Evolutionary conservation across 202 grass and related monocot genomes (phyloP), one percentile per base, ranked within the genome.

Genomic region (Tripidium arundinaceum): DNA sequence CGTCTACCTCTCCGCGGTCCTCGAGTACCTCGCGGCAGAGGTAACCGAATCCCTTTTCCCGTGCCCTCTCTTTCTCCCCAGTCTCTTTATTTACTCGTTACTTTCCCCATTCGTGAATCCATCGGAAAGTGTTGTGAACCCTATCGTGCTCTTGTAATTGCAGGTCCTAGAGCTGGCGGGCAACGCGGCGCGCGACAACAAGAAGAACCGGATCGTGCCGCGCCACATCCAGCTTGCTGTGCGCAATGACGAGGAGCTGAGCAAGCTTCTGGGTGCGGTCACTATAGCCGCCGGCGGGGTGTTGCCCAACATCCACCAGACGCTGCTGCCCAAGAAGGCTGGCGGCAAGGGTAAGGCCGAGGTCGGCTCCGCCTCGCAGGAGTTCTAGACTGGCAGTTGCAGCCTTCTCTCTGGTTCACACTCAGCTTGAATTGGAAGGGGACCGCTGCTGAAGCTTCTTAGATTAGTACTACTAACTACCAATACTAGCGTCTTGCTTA

Each of bases 11-110:
- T 88, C 93, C 10, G 93, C 93, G 61, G 93, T 97, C 70, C 93
- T 97, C 46, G 93, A 97, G 84, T 97, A 97, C 46, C 90, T 97
- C 40, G 88, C 93, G 3, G 91, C 94, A 10, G 94, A 97, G 94
- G 94, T 97, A n/a, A n/a, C n/a, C n/a, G n/a, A n/a, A n/a, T n/a
- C n/a, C n/a, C n/a, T n/a, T n/a, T n/a, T n/a, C n/a, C n/a, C n/a
- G n/a, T n/a, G n/a, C n/a, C n/a, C n/a, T n/a, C n/a, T n/a, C n/a
- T n/a, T 65, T 40, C 62, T 36, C 2, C 19, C 57, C 40, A 11
- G 14, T 29, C 3, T 22, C 22, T 1, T 27, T 27, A 9, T 11
- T n/a, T n/a, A n/a, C n/a, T n/a, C n/a, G n/a, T n/a, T n/a, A n/a
- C 2, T 9, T 40, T 43, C 11, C 5, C 18, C 9, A 4, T 33